phyloP scores from a whole-genome alignment of 352 stramenopile genomes.

The Phytophthora syringae region DNA sequence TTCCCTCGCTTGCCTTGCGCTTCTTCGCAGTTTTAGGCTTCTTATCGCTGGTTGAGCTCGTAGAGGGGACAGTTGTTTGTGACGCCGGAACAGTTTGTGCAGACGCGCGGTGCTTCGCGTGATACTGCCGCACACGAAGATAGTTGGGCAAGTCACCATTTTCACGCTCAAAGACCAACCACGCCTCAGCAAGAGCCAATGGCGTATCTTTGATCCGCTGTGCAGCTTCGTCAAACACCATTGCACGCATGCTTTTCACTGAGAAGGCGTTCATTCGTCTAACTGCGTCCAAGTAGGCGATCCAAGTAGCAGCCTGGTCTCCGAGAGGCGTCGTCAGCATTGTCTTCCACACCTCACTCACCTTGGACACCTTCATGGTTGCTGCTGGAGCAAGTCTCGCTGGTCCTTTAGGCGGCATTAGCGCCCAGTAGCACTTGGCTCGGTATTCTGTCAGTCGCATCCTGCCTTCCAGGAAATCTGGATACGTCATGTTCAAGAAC shows the following conservation, averaged over 20 bases:
- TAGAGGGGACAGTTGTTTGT: conserved; percentile 1
- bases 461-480: conserved; percentile 37
- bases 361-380: conserved; percentile 27
- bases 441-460: conserved; percentile 55
- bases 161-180: conserved; percentile 63
- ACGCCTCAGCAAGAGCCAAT: conserved; percentile 42
- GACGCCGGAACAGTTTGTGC: background rate
- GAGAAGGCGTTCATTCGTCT: conserved; percentile 31
- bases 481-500: conserved; percentile 46
- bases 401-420: conserved; percentile 24
- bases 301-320: conserved; percentile 45
- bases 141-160: conserved; percentile 48
- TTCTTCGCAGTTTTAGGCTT: conserved; percentile 29
- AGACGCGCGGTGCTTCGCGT: conserved; percentile 29
- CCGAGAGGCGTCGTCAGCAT: conserved; percentile 25
- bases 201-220: conserved; percentile 44
- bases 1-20: conserved; percentile 18
- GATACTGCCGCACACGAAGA: conserved; percentile 37
- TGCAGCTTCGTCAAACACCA: conserved; percentile 51
- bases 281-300: conserved; percentile 55
- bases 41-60: conserved; percentile 12
- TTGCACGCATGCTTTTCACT: conserved; percentile 27
- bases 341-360: conserved; percentile 44
- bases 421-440: conserved; percentile 47
- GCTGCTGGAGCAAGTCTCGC: background rate